Percentiles rank a stretch among this genome's conserved stretches.
These are phyloP conservation scores for Quillaja saponaria DNA, from an alignment of 306 rosid genomes.

Conservation along the genomic window DNA sequence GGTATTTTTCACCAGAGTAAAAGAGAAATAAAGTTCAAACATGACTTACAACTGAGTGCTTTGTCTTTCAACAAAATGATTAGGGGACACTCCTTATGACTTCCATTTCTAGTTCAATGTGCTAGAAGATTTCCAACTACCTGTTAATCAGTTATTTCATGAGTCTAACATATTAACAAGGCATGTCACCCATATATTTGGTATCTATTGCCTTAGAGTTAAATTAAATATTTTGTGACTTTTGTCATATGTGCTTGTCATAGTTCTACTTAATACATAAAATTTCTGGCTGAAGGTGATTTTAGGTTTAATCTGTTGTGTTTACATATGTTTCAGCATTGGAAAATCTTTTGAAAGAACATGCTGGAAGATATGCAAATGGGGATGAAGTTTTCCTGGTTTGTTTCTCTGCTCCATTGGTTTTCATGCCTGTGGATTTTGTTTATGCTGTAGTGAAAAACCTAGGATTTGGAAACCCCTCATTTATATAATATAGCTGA, in stretches of 20 bases:
- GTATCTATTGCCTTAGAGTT: too few relatives aligned
- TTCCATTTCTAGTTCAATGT: background rate
- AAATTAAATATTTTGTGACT: too few relatives aligned
- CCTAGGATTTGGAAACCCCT: too few relatives aligned
- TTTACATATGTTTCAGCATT: conserved; percentile 47
- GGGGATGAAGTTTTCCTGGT: conserved; percentile 60
- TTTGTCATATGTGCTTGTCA: background rate
- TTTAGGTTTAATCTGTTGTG: conserved; percentile 7
- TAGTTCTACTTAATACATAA: too few relatives aligned
- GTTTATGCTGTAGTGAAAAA: too few relatives aligned
- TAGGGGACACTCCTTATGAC: background rate
- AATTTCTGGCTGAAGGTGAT: background rate
- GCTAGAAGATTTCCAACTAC: background rate
- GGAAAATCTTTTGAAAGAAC: conserved; percentile 44
- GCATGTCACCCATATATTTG: too few relatives aligned
- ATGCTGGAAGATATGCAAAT: conserved; percentile 57
- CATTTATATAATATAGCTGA: too few relatives aligned
- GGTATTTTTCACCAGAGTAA: too few relatives aligned
- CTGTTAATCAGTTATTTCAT: background rate
- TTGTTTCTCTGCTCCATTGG: conserved; percentile 8
- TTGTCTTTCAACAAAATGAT: background rate
- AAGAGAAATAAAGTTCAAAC: too few relatives aligned
- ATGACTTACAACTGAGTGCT: background rate
- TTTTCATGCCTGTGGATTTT: too few relatives aligned
- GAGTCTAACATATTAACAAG: conserved; percentile 2